phyloP scores from a whole-genome alignment of 2,329 filamentous ascomycete species.

The Lecanicillium sp. region DNA sequence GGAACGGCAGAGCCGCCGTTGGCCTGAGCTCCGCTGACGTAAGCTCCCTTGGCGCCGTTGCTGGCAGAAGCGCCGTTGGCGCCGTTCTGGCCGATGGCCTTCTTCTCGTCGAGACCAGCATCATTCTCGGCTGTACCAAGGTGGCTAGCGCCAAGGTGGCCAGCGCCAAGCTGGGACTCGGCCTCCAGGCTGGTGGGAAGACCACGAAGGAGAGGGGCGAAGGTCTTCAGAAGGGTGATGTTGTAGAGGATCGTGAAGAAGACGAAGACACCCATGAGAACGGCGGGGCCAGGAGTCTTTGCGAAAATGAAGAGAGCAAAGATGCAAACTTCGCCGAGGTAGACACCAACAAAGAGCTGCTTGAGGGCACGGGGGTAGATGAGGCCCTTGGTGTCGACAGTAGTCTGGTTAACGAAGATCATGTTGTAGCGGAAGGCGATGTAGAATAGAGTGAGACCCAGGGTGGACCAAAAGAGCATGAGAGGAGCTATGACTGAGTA shows the following conservation, averaged over 20 bases:
- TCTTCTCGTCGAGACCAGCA: constrained; percentile 19
- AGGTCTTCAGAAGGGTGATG: constrained; percentile 60
- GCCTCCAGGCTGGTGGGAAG: constrained; percentile 57
- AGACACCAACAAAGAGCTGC: constrained; percentile 76
- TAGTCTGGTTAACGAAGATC: constrained; percentile 70
- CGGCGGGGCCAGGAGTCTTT: constrained; percentile 60
- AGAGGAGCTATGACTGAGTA: constrained; percentile 82
- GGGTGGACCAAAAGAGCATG: constrained; percentile 71
- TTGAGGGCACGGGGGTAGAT: constrained; percentile 84
- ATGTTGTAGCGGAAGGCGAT: constrained; percentile 82
- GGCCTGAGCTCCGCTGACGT: constrained; percentile 20
- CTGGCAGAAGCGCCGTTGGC: constrained; percentile 14
- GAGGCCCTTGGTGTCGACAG: constrained; percentile 82
- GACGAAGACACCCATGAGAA: constrained; percentile 70
- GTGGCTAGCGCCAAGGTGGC: background rate
- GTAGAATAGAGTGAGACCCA: constrained; percentile 75
- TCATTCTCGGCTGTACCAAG: constrained; percentile 20
- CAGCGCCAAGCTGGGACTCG: constrained; percentile 26
- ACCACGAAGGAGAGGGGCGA: constrained; percentile 65
- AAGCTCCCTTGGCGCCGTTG: constrained; percentile 16
- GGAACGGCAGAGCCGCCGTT: constrained; percentile 24
- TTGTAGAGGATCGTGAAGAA: constrained; percentile 74
- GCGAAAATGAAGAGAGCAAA: constrained; percentile 74
- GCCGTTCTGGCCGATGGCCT: constrained; percentile 17
- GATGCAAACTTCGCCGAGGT: constrained; percentile 72